Evolutionary conservation across 371 early-diverging fungal genomes (phyloP), one percentile per base, ranked within the genome.

Genomic region (Mucor lusitanicus): DNA sequence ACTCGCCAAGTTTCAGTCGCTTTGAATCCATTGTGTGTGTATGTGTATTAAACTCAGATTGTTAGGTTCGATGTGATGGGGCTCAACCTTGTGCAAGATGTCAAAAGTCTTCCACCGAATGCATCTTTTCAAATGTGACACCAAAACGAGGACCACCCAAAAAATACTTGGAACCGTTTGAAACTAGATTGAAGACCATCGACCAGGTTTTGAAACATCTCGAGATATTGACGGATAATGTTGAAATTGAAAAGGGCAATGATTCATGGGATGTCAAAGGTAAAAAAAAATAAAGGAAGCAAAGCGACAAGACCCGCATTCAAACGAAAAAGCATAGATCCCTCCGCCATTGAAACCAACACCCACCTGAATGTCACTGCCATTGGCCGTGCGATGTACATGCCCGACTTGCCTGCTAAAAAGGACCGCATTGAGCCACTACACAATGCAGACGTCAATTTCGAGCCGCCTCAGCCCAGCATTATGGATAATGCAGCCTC

Each of bases 1-100:
- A 75, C 75, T 75, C 72, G 75, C 37, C 68, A 70, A 70, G 81
- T 81, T 74, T 81, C 78, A 75, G 71, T 71, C 64, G n/a, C 67
- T 71, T 69, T 59, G 61, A 70, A 42, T 63, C 60, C 44, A 27
- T 13, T 33, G 58, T 15, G 27, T 35, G n/a, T n/a, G n/a, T n/a
- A n/a, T n/a, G n/a, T n/a, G 30, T 6, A 58, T 50, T 53, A 60
- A 67, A 61, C 67, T 67, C 67, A 65, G 66, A 32, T 53, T 30
- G 44, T 15, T 60, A 84, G 84, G 80, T 84, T 15, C 78, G 77
- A 55, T 84, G 84, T 61, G 78, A 84, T 72, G 84, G 84, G 32
- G 80, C 73, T 33, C 78, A 78, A 39, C 84, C 84, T 40, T 84
- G 81, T 44, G 64, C 61, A 40, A 76, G 81, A 27, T 84, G 84